Evolutionary conservation across 768 basidiomycete species (phyloP).

Genomic region (Xerocomellus dryophilus): DNA sequence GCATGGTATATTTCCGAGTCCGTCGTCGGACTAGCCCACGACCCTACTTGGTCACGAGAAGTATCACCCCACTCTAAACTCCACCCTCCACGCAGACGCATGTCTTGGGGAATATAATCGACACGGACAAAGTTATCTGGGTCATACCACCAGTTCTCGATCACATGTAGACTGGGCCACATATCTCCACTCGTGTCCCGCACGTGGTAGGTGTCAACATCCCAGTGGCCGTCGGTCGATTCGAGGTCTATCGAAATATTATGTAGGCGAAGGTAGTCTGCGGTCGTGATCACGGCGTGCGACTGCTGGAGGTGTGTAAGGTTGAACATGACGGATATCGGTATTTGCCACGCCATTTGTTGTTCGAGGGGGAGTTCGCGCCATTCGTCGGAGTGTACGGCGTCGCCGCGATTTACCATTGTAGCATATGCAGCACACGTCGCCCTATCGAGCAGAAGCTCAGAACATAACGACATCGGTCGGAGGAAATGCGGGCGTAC

Average conservation of each 20-base stretch:
- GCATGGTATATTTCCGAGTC: conserved; percentile 19
- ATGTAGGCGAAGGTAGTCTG: conserved; percentile 44
- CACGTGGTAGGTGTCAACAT: conserved; percentile 34
- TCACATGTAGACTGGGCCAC: conserved; percentile 29
- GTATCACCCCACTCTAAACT: conserved; percentile 10
- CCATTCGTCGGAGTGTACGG: conserved; percentile 40
- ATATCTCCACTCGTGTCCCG: conserved; percentile 11
- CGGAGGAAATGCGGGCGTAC: conserved; percentile 9
- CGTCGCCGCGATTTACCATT: conserved; percentile 48
- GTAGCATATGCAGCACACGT: conserved; percentile 40
- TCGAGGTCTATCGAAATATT: conserved; percentile 33
- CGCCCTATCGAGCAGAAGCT: conserved; percentile 13
- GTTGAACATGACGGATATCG: conserved; percentile 42
- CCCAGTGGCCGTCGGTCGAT: conserved; percentile 38
- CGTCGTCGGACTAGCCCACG: conserved; percentile 14
- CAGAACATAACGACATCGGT: background rate
- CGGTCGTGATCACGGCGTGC: conserved; percentile 38
- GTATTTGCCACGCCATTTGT: conserved; percentile 36
- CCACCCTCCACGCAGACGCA: conserved; percentile 35
- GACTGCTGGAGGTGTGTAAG: conserved; percentile 36
- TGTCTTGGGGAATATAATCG: conserved; percentile 33
- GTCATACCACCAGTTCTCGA: conserved; percentile 41
- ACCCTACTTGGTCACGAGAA: conserved; percentile 17
- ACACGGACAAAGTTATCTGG: conserved; percentile 34
- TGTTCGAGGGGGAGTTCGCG: conserved; percentile 35